phyloP scores from a whole-genome alignment of 2,329 filamentous ascomycete species.

The Calonectria pauciramosa region DNA sequence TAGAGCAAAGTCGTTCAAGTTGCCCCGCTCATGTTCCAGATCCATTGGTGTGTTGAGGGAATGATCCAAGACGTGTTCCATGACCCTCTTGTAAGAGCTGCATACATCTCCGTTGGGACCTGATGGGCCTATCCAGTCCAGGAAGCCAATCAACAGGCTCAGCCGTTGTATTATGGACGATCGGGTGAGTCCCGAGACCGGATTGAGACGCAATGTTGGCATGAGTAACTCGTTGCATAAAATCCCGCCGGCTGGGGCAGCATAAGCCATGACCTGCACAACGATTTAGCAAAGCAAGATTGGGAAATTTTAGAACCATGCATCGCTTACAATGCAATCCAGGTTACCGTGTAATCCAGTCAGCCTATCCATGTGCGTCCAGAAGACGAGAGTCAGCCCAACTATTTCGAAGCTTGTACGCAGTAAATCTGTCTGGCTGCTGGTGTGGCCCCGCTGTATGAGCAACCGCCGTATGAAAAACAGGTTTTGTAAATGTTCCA shows the following conservation, averaged over 20 bases:
- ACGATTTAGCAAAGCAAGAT: conserved; percentile 49
- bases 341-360: neutral
- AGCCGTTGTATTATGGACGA: conserved; percentile 64
- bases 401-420: conserved; percentile 62
- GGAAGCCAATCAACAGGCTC: conserved; percentile 62
- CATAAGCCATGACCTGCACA: conserved; percentile 63
- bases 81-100: conserved; percentile 57
- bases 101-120: conserved; percentile 63
- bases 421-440: conserved; percentile 55
- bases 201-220: conserved; percentile 40
- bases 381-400: conserved; percentile 58
- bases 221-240: conserved; percentile 63
- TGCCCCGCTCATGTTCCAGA: neutral
- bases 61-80: conserved; percentile 65
- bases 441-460: conserved; percentile 52
- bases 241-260: conserved; percentile 62
- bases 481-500: conserved; percentile 67
- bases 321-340: neutral
- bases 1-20: neutral
- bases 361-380: conserved; percentile 59
- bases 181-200: conserved; percentile 45
- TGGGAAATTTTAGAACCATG: conserved; percentile 41
- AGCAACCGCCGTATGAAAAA: conserved; percentile 71
- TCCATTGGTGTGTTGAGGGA: conserved; percentile 52
- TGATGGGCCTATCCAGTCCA: conserved; percentile 61